These are phyloP conservation scores for Xylaria sp. DNA, from an alignment of 2,329 filamentous ascomycete genomes.

Conservation along the genomic window DNA sequence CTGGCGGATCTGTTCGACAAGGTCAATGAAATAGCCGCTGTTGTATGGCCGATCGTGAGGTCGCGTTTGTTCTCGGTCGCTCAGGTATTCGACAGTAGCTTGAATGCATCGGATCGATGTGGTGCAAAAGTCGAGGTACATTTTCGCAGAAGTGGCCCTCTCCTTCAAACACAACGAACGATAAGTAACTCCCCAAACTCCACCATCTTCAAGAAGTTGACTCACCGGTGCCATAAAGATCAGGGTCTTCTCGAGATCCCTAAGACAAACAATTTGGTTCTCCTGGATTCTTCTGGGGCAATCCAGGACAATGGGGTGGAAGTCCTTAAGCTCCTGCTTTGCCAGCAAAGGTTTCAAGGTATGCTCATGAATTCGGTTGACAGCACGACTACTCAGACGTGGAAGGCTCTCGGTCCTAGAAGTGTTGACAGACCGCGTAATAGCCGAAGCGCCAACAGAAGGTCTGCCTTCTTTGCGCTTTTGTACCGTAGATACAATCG, in stretches of 20 bases:
- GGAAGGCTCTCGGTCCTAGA: conserved; percentile 61
- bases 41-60: conserved; percentile 90
- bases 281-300: conserved; percentile 81
- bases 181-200: conserved; percentile 73
- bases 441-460: conserved; percentile 62
- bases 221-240: conserved; percentile 94
- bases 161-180: conserved; percentile 79
- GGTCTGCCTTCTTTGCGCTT: conserved; percentile 58
- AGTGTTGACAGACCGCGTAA: conserved; percentile 68
- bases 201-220: conserved; percentile 64
- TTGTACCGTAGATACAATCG: conserved; percentile 71
- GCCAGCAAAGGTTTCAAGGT: conserved; percentile 81
- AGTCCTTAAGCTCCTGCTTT: conserved; percentile 78
- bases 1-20: conserved; percentile 90
- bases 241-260: conserved; percentile 93
- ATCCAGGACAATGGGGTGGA: conserved; percentile 81
- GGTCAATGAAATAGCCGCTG: conserved; percentile 96
- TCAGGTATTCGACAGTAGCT: conserved; percentile 85
- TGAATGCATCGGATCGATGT: conserved; percentile 90
- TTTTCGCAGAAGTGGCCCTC: conserved; percentile 73
- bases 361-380: conserved; percentile 81
- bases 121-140: conserved; percentile 89
- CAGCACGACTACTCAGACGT: conserved; percentile 74
- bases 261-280: conserved; percentile 88
- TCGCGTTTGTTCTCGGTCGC: conserved; percentile 85